Conservation (phyloP, 1,284 basidiomycete species). For the Lignosus rhinocerotis region DNA sequence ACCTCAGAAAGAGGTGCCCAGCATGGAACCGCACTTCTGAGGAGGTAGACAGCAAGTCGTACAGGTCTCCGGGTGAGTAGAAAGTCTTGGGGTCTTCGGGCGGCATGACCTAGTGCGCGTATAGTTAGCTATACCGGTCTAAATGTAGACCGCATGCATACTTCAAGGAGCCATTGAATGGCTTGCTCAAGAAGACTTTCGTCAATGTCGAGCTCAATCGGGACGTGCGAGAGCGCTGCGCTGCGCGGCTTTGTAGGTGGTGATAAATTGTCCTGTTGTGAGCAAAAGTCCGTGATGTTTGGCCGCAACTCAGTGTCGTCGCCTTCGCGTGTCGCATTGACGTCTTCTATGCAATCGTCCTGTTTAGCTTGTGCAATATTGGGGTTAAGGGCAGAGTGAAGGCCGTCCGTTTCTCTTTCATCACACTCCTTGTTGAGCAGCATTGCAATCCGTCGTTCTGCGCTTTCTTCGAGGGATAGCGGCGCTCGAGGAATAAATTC, state of each 20-base stretch:
- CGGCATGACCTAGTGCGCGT: constrained; percentile 4
- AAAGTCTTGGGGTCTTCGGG: constrained; percentile 14
- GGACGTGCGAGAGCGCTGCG: not conserved
- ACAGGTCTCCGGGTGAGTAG: constrained; percentile 38
- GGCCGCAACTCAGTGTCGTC: not conserved
- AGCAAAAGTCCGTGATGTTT: not conserved
- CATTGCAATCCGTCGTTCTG: constrained; percentile 42
- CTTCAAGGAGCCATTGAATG: constrained; percentile 46
- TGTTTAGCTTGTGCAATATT: constrained; percentile 13
- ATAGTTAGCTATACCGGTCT: not conserved
- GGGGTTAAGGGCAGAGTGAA: constrained; percentile 9
- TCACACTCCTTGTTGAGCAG: constrained; percentile 44
- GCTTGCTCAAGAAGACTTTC: constrained; percentile 35
- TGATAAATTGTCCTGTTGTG: not conserved
- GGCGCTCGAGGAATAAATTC: constrained; percentile 36
- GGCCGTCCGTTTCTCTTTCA: constrained; percentile 35
- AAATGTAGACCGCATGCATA: constrained; percentile 14
- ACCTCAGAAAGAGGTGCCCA: constrained; percentile 54
- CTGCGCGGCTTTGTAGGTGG: not conserved
- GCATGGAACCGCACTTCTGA: constrained; percentile 64
- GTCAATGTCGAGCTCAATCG: constrained; percentile 27
- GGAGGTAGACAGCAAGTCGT: constrained; percentile 52
- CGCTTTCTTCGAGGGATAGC: constrained; percentile 40
- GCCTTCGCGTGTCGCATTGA: not conserved
- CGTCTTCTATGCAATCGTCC: constrained; percentile 6